phyloP scores from a whole-genome alignment of 1,284 basidiomycete genomes.

The Pseudozyma thailandica region DNA sequence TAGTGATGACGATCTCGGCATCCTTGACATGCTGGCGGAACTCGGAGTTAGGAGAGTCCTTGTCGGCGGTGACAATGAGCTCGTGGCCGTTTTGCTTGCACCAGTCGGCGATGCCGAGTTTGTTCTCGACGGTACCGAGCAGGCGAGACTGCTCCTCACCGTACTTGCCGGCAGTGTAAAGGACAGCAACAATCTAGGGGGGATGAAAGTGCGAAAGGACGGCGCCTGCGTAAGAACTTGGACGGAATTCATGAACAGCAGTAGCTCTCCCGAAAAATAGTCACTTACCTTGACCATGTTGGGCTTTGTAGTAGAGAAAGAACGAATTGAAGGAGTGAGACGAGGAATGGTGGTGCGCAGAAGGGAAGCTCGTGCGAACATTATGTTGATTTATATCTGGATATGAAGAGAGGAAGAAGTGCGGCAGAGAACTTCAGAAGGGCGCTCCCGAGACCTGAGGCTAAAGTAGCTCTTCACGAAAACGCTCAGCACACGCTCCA shows the following conservation, averaged over 20 bases:
- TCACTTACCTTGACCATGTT: conserved; percentile 53
- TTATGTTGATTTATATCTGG: conserved; percentile 20
- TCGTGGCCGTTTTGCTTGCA: conserved; percentile 79
- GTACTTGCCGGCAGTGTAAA: conserved; percentile 77
- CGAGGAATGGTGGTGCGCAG: conserved; percentile 25
- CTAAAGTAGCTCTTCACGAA: neutral
- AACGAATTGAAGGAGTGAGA: conserved; percentile 20
- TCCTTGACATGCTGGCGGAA: conserved; percentile 90
- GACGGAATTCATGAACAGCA: neutral
- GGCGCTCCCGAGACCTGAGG: neutral
- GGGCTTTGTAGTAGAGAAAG: conserved; percentile 41
- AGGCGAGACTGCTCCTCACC: conserved; percentile 84
- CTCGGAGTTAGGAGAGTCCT: conserved; percentile 84
- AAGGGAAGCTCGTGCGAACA: conserved; percentile 36
- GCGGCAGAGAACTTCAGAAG: neutral
- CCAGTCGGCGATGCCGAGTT: conserved; percentile 66
- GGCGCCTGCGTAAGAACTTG: neutral
- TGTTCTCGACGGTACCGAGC: conserved; percentile 89
- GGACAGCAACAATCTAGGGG: conserved; percentile 82
- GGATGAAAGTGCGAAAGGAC: neutral
- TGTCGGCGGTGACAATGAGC: conserved; percentile 74
- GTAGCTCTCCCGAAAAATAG: neutral
- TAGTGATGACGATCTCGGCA: conserved; percentile 75
- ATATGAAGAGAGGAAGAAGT: neutral
- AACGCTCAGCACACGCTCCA: neutral